Conservation (phyloP, 176 grass and related monocot genomes). For the Triticum turgidum region DNA sequence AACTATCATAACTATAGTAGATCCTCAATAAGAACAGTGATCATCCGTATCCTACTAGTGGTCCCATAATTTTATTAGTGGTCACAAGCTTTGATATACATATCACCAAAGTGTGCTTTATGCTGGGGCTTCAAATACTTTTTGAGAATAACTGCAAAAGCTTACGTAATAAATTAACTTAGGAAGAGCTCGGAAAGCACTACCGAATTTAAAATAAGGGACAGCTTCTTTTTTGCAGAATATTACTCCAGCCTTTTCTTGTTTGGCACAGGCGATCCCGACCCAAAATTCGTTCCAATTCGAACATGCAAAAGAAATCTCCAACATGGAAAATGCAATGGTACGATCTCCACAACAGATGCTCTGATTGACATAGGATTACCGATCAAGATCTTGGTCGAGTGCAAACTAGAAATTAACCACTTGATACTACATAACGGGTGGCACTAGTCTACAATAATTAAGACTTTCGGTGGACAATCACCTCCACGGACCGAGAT, state of each 20-base stretch:
- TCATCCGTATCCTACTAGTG: not conserved
- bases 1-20: not conserved
- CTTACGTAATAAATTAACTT: not conserved
- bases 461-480: constrained; percentile 33
- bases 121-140: not conserved
- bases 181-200: not conserved
- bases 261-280: no score
- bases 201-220: not conserved
- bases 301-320: no score
- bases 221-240: not conserved
- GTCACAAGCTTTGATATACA: not conserved
- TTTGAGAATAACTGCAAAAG: not conserved
- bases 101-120: not conserved
- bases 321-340: no score
- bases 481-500: not conserved
- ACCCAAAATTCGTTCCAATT: not conserved
- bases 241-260: not conserved
- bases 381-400: not conserved
- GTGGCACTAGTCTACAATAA: not conserved
- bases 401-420: not conserved
- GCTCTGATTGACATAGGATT: not conserved
- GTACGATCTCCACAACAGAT: not conserved
- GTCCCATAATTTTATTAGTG: not conserved
- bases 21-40: not conserved
- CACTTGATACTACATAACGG: not conserved